Conservation (phyloP, 805 yeast species). For the Suhomyces kilbournensis region DNA sequence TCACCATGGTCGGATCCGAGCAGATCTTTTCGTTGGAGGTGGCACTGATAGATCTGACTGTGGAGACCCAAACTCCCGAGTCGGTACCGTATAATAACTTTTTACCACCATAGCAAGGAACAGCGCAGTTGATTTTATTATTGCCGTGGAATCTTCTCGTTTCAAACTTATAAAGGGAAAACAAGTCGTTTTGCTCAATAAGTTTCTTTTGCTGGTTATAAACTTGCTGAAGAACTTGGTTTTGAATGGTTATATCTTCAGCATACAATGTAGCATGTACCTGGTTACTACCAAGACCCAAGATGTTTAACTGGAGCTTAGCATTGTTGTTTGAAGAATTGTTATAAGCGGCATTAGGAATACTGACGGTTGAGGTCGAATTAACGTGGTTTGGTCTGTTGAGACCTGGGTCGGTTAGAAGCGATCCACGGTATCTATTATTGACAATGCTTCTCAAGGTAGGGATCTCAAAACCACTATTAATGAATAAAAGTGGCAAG, state of each 20-base stretch:
- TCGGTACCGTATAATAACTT: constrained; percentile 89
- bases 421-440: constrained; percentile 32
- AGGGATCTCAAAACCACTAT: constrained; percentile 79
- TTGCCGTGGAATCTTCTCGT: constrained; percentile 70
- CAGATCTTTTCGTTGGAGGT: constrained; percentile 50
- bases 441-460: constrained; percentile 46
- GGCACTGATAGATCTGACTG: constrained; percentile 55
- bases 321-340: constrained; percentile 22
- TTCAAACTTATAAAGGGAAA: constrained; percentile 70
- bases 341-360: constrained; percentile 16
- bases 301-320: constrained; percentile 49
- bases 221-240: constrained; percentile 75
- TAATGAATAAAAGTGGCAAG: constrained; percentile 66
- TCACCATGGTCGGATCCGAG: constrained; percentile 71
- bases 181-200: constrained; percentile 71
- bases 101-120: constrained; percentile 92
- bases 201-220: constrained; percentile 75
- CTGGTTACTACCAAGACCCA: constrained; percentile 53
- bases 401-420: constrained; percentile 32
- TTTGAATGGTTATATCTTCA: constrained; percentile 60
- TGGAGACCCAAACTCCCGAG: constrained; percentile 82
- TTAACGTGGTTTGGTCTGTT: constrained; percentile 22
- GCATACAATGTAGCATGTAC: constrained; percentile 54
- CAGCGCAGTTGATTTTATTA: constrained; percentile 84
- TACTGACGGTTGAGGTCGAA: constrained; percentile 19